Percentiles rank a stretch among this genome's conserved stretches.
phyloP scores from a whole-genome alignment of 352 stramenopile genomes.

The Phytopythium mirpurense region DNA sequence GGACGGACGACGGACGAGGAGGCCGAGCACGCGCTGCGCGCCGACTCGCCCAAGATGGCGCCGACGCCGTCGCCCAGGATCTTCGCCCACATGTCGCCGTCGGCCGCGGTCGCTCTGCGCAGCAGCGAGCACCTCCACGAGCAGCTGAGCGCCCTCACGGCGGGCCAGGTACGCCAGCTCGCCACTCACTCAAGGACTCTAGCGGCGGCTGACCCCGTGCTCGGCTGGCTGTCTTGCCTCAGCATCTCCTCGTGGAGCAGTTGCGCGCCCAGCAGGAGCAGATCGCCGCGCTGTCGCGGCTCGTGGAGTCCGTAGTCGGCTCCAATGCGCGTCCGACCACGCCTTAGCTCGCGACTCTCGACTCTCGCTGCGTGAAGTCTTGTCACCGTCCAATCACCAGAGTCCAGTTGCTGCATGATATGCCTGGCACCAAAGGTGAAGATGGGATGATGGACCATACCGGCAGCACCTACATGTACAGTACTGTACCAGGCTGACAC shows the following conservation, averaged over 20 bases:
- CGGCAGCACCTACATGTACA: no score
- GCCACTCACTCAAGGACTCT: no score
- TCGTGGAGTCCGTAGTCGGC: conserved; percentile 22
- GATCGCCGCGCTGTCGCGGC: conserved; percentile 25
- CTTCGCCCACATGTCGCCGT: conserved; percentile 12
- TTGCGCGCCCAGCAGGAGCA: conserved; percentile 32
- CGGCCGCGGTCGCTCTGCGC: conserved; percentile 14
- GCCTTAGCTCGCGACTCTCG: no score
- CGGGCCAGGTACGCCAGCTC: conserved; percentile 35
- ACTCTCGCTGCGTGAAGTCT: no score
- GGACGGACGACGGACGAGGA: conserved; percentile 18
- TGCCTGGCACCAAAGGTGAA: no score
- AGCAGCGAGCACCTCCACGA: conserved; percentile 25
- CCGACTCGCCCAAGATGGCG: conserved; percentile 1
- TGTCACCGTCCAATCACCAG: background rate
- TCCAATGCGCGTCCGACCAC: conserved; percentile 7
- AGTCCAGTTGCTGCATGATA: no score
- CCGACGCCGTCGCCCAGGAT: background rate
- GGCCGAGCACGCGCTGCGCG: conserved; percentile 5
- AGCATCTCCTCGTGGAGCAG: conserved; percentile 33
- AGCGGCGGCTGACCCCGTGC: no score
- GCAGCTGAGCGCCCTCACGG: conserved; percentile 23
- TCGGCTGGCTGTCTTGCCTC: no score
- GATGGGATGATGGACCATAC: no score
- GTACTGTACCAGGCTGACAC: background rate